These are phyloP conservation scores for Endotrypanum monterogeii DNA, from an alignment of 208 protist species.

Conservation along the genomic window DNA sequence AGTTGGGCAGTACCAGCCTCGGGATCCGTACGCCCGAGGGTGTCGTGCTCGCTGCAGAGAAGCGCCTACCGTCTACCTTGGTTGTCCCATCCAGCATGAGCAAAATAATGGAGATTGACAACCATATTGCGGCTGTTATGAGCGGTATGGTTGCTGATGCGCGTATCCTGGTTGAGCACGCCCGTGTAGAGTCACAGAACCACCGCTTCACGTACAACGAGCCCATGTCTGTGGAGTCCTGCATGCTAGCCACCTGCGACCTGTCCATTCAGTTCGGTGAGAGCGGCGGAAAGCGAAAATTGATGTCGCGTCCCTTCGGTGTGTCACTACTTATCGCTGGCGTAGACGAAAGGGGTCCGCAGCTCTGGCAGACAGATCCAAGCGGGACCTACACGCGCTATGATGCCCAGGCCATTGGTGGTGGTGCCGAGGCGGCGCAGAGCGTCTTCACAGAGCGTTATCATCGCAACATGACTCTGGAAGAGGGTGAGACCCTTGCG, in stretches of 20 bases:
- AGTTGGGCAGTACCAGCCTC: slow-evolving; percentile 98
- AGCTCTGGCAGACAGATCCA: slow-evolving; percentile 98
- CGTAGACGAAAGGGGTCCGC: slow-evolving; percentile 96
- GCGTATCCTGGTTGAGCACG: slow-evolving; percentile 98
- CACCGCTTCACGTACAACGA: slow-evolving; percentile 99
- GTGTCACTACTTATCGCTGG: slow-evolving; percentile 99
- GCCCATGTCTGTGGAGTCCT: slow-evolving; percentile 96
- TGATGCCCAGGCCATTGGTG: slow-evolving; percentile 98
- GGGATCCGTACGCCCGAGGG: slow-evolving; percentile 98
- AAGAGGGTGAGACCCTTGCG: slow-evolving; percentile 96
- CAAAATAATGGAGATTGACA: slow-evolving; percentile 99
- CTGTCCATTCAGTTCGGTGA: slow-evolving; percentile 98
- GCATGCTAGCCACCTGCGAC: slow-evolving; percentile 98
- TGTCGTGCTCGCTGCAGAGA: slow-evolving; percentile 99
- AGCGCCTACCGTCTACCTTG: slow-evolving; percentile 97
- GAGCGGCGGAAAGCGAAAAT: slow-evolving; percentile 82
- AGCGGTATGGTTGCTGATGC: slow-evolving; percentile 99
- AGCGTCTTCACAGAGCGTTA: slow-evolving; percentile 97
- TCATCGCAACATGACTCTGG: slow-evolving; percentile 96
- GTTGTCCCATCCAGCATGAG: slow-evolving; percentile 96
- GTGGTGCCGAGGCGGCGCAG: slow-evolving; percentile 98
- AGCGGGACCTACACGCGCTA: slow-evolving; percentile 97
- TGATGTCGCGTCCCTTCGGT: slow-evolving; percentile 98
- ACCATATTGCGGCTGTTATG: slow-evolving; percentile 96
- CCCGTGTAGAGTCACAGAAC: slow-evolving; percentile 98